phyloP scores from a whole-genome alignment of 2,329 filamentous ascomycete genomes.

The Alternaria postmessia region DNA sequence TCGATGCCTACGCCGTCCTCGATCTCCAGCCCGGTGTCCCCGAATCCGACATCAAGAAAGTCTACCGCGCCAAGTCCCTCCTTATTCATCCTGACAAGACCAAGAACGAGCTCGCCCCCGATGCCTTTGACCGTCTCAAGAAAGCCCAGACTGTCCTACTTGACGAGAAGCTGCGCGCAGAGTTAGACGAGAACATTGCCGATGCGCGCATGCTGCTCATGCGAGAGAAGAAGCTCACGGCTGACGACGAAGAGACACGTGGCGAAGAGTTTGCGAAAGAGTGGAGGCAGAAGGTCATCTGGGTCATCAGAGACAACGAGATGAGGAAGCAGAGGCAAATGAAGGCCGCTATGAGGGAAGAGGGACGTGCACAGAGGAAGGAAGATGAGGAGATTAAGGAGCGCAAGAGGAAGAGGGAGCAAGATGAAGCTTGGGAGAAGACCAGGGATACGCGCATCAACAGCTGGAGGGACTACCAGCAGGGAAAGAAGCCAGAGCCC shows the following conservation, averaged over 20 bases:
- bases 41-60: constrained; percentile 93
- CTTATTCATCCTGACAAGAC: constrained; percentile 99
- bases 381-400: constrained; percentile 83
- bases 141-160: constrained; percentile 91
- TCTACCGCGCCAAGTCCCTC: constrained; percentile 97
- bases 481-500: constrained; percentile 64
- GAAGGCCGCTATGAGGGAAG: constrained; percentile 95
- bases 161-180: constrained; percentile 89
- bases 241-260: constrained; percentile 86
- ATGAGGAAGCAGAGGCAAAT: constrained; percentile 81
- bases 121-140: constrained; percentile 95
- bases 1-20: constrained; percentile 88
- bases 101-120: constrained; percentile 85
- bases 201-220: constrained; percentile 96
- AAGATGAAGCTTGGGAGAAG: constrained; percentile 94
- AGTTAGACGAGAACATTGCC: constrained; percentile 92
- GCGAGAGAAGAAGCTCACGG: constrained; percentile 90
- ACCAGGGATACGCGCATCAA: constrained; percentile 89
- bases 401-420: constrained; percentile 72
- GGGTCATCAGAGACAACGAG: constrained; percentile 93
- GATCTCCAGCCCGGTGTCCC: constrained; percentile 95
- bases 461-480: constrained; percentile 93
- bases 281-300: constrained; percentile 90
- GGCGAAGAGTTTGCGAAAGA: constrained; percentile 81
- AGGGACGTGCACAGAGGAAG: constrained; percentile 86